Conservation (phyloP, 441 rosid species). For the Erodium moschatum region DNA sequence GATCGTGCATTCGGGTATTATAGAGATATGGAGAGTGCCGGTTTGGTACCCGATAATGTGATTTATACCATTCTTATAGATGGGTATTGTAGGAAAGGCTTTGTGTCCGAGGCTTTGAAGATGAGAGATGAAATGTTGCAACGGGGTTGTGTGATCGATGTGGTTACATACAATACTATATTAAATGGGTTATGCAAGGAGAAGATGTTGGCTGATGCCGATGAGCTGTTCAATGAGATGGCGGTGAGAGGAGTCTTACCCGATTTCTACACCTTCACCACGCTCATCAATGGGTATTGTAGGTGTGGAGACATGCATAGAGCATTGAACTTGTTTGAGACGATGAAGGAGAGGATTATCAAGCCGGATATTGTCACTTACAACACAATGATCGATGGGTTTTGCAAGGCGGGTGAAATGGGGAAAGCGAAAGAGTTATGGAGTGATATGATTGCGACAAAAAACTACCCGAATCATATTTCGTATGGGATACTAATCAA, state of each 20-base stretch:
- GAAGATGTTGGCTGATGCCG: constrained; percentile 62
- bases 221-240: constrained; percentile 54
- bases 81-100: constrained; percentile 59
- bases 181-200: constrained; percentile 66
- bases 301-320: constrained; percentile 56
- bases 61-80: constrained; percentile 67
- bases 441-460: constrained; percentile 45
- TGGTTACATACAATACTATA: constrained; percentile 59
- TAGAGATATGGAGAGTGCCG: constrained; percentile 38
- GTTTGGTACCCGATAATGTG: constrained; percentile 58
- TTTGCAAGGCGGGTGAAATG: constrained; percentile 62
- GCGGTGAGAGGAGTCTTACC: constrained; percentile 53
- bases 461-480: constrained; percentile 45
- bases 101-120: constrained; percentile 47
- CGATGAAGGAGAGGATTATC: constrained; percentile 52
- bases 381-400: constrained; percentile 69
- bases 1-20: constrained; percentile 49
- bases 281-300: constrained; percentile 67
- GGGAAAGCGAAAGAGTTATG: constrained; percentile 52
- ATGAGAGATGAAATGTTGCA: constrained; percentile 58
- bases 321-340: constrained; percentile 45
- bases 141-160: constrained; percentile 62
- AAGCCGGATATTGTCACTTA: constrained; percentile 67
- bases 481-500: constrained; percentile 64
- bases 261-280: constrained; percentile 64